Conservation (phyloP, 2,329 filamentous ascomycete genomes). For the Fusarium nisikadoi region DNA sequence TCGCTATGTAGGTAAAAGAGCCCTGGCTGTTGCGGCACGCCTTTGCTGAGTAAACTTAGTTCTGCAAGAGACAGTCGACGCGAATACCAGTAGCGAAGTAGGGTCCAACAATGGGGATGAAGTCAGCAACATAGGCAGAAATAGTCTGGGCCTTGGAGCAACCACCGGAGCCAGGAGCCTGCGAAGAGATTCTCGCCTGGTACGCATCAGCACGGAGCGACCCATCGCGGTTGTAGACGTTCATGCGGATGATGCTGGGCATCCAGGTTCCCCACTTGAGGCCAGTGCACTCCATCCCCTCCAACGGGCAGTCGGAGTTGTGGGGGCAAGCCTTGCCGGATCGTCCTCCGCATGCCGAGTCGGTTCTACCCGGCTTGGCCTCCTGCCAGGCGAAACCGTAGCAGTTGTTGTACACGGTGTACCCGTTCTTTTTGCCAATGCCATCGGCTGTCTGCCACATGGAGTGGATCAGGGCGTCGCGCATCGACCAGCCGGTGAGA, state of each 20-base stretch:
- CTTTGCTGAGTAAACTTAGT: neutral
- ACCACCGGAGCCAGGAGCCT: neutral
- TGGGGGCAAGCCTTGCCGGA: neutral
- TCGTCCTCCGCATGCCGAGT: neutral
- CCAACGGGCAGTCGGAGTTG: neutral
- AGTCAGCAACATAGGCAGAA: neutral
- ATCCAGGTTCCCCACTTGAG: constrained; percentile 6
- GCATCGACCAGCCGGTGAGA: constrained; percentile 1
- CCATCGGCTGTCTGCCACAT: neutral
- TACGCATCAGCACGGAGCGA: neutral
- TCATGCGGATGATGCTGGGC: constrained; percentile 11
- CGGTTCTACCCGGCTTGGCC: neutral
- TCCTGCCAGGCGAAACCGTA: constrained; percentile 7
- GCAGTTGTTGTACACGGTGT: neutral
- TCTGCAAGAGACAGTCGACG: constrained; percentile 50
- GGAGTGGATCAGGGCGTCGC: neutral
- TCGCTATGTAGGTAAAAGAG: too few species aligned
- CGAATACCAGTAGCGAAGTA: constrained; percentile 6
- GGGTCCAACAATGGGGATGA: neutral
- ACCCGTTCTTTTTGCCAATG: neutral
- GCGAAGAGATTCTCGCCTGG: neutral
- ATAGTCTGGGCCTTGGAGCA: neutral
- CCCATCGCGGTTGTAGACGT: constrained; percentile 8
- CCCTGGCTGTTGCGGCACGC: too few species aligned
- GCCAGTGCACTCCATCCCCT: neutral